Conservation (phyloP, 1,139 yeast species). For the Debaryomyces coudertii region DNA sequence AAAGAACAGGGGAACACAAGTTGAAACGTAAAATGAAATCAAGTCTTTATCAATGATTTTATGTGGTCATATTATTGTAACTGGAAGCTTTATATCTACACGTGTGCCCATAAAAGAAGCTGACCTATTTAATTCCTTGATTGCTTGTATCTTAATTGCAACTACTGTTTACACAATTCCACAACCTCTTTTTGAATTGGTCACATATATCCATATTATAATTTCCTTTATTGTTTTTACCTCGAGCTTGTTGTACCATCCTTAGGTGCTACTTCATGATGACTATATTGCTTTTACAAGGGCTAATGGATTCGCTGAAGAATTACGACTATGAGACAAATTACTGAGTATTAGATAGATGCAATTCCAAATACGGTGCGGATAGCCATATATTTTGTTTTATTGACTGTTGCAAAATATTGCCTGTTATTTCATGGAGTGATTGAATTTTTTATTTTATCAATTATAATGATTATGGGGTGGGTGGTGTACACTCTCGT, state of each 20-base stretch:
- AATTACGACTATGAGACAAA: conserved; percentile 80
- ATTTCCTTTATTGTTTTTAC: conserved; percentile 61
- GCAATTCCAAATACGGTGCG: conserved; percentile 75
- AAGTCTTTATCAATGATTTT: conserved; percentile 76
- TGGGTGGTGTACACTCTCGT: conserved; percentile 68
- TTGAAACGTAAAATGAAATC: conserved; percentile 36
- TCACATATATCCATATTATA: conserved; percentile 67
- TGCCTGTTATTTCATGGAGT: conserved; percentile 52
- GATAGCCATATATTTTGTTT: conserved; percentile 67
- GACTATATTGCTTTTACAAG: conserved; percentile 87
- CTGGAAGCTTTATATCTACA: conserved; percentile 60
- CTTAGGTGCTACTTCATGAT: conserved; percentile 79
- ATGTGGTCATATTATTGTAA: conserved; percentile 62
- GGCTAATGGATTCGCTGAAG: conserved; percentile 84
- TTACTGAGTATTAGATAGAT: conserved; percentile 74
- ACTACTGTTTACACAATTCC: conserved; percentile 65
- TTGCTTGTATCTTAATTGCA: conserved; percentile 68
- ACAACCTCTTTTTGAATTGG: conserved; percentile 77
- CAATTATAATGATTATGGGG: conserved; percentile 69
- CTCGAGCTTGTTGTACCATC: conserved; percentile 70
- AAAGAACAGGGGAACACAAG: background rate
- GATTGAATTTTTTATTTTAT: conserved; percentile 55
- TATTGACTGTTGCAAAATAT: conserved; percentile 39
- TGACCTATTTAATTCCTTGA: conserved; percentile 74
- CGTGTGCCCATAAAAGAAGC: conserved; percentile 57